Percentiles rank a stretch among this genome's conserved stretches.
Evolutionary conservation across 371 early-diverging fungal species (phyloP).

Genomic region (Cladochytrium tenue): DNA sequence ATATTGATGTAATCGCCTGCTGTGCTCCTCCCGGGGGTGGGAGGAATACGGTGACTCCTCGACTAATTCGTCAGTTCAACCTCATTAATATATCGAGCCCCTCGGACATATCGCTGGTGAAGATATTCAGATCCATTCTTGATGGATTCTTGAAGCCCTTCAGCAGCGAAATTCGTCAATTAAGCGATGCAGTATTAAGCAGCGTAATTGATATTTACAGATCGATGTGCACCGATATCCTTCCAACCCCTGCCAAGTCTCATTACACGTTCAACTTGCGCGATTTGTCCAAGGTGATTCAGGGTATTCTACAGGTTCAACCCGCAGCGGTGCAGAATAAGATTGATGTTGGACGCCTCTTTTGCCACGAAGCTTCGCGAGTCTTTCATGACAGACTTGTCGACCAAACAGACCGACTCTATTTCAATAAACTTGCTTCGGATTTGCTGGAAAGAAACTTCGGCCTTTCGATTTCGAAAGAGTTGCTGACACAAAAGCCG

Average conservation of each 20-base stretch:
- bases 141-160: conserved; percentile 59
- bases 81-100: conserved; percentile 53
- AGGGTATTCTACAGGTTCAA: conserved; percentile 50
- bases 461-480: conserved; percentile 43
- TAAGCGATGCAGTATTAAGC: conserved; percentile 51
- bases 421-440: conserved; percentile 49
- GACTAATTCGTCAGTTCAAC: conserved; percentile 60
- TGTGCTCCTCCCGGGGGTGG: conserved; percentile 66
- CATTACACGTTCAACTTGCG: conserved; percentile 64
- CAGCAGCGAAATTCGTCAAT: conserved; percentile 37
- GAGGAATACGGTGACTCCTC: conserved; percentile 49
- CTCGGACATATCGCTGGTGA: conserved; percentile 45
- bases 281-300: conserved; percentile 58
- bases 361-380: conserved; percentile 57
- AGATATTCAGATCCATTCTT: conserved; percentile 55
- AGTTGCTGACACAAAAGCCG: conserved; percentile 37
- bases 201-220: conserved; percentile 55
- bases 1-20: conserved; percentile 52
- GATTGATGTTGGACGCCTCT: conserved; percentile 45
- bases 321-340: conserved; percentile 39
- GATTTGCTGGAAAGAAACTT: conserved; percentile 55
- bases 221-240: conserved; percentile 56
- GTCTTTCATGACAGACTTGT: conserved; percentile 61
- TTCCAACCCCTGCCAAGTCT: conserved; percentile 64
- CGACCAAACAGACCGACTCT: conserved; percentile 50